Evolutionary conservation across 257 asterid genomes (phyloP).

Genomic region (Primulina huaijiensis): DNA sequence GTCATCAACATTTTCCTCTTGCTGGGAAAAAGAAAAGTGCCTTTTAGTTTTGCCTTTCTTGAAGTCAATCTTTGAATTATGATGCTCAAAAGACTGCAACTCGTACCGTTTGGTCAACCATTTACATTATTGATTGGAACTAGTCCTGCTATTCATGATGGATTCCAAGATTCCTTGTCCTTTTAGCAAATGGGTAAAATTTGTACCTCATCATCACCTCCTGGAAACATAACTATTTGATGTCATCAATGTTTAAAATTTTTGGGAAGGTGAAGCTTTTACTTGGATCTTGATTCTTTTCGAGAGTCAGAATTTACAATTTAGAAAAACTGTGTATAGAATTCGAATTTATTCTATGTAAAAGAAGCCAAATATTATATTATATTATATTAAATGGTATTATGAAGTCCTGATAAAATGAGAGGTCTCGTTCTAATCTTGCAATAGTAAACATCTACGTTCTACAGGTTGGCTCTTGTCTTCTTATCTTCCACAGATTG

Average conservation of each 20-base stretch:
- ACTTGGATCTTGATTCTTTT: background rate
- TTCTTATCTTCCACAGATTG: conserved; percentile 22
- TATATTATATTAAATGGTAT: no score
- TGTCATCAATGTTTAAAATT: background rate
- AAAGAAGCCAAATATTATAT: background rate
- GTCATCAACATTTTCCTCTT: background rate
- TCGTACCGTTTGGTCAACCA: conserved; percentile 23
- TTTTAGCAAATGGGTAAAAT: background rate
- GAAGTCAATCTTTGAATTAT: conserved; percentile 20
- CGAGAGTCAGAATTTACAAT: background rate
- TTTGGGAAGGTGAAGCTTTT: background rate
- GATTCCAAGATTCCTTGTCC: background rate
- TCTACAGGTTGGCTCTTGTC: conserved; percentile 30
- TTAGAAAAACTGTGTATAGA: background rate
- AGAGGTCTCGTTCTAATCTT: conserved; percentile 41
- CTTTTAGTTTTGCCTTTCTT: conserved; percentile 19
- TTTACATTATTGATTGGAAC: conserved; percentile 19
- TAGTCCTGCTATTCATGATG: conserved; percentile 29
- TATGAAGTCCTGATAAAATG: conserved; percentile 15
- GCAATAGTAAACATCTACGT: conserved; percentile 27
- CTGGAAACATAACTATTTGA: background rate
- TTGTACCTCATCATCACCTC: background rate
- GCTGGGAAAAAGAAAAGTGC: background rate
- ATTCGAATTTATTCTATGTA: background rate
- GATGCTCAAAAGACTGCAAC: conserved; percentile 28